Base-by-base conservation (phyloP, 164 flowering plant species). In the Cinnamomum chago region DNA sequence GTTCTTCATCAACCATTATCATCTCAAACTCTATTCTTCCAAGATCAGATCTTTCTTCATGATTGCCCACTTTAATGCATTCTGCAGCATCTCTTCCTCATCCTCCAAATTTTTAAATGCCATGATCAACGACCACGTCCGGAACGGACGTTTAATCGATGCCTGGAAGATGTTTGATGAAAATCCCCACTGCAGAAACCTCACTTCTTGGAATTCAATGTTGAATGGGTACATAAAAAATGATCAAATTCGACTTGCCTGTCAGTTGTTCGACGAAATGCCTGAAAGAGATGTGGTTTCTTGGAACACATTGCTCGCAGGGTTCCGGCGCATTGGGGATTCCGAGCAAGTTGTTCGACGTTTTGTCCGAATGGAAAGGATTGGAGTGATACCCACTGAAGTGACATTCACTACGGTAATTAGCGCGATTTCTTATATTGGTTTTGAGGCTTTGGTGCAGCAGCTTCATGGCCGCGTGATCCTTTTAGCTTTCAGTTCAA, bases 231-330 rank as follows among this genome's bases (percentile, higher is more conserved):
- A 77, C 69, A 9, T 80, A 0, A 78, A 50, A 65, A 68, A 9
- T 67, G 64, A 70, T 66, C 81, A 75, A 58, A 70, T 84, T 13
- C 27, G 55, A 3, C 3, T 65, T 33, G 97, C 92, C 7, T 80
- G 78, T 2, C 30, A 84, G 2, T 67, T 92, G 86, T 92, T 92
- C 78, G 86, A 88, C 73, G 40, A 81, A 83, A 91, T 90, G 91
- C 92, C 90, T 15, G 40, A 72, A 0, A 88, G 80, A 85, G 90
- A 88, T 52, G 79, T 79, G 3, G 84, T 87, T 67, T 88, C 92
- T 0, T 92, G 91, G 90, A 92, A 90, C 74, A 73, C 86, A 60
- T 75, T 85, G 79, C 65, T 89, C 10, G 76, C 83, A 20, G 90
- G 93, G 0, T 81, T 81, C 23, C 83, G 81, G 47, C 78, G 83